Percentiles rank a stretch among this genome's conserved stretches.
Evolutionary conservation across 2,329 filamentous ascomycete genomes (phyloP).

Genomic region (Rosellinia necatrix): DNA sequence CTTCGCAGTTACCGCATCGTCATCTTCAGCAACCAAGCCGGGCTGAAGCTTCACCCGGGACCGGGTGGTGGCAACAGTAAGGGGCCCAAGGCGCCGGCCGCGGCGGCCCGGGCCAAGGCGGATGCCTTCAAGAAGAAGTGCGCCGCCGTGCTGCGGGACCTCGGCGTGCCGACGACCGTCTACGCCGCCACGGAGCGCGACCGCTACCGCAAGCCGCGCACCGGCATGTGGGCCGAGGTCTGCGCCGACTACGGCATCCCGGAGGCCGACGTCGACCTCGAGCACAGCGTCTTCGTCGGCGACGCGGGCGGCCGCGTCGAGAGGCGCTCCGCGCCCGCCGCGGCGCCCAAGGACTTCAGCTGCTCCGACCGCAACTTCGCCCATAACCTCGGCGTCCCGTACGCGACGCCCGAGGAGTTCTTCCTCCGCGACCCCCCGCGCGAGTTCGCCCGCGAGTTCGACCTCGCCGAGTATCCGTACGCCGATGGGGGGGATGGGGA

Average conservation of each 20-base stretch:
- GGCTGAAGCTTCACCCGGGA: conserved; percentile 74
- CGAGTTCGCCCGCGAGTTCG: conserved; percentile 71
- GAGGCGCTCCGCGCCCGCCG: conserved; percentile 43
- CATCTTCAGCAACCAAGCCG: conserved; percentile 88
- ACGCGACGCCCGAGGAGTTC: conserved; percentile 89
- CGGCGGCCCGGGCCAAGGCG: conserved; percentile 64
- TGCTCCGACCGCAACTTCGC: conserved; percentile 80
- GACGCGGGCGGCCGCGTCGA: conserved; percentile 74
- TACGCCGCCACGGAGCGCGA: conserved; percentile 89
- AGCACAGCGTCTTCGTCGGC: conserved; percentile 81
- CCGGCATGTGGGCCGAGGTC: conserved; percentile 80
- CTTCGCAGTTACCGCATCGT: conserved; percentile 69
- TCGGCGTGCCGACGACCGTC: conserved; percentile 76
- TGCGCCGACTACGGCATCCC: conserved; percentile 64
- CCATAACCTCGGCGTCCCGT: conserved; percentile 78
- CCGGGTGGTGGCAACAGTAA: conserved; percentile 71
- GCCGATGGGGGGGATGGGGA: conserved; percentile 36
- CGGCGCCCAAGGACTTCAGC: conserved; percentile 61
- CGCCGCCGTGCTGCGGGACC: conserved; percentile 67
- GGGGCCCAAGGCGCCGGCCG: conserved; percentile 65
- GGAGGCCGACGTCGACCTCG: conserved; percentile 66
- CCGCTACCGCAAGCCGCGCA: conserved; percentile 81
- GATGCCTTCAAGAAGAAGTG: conserved; percentile 84
- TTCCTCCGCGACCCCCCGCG: conserved; percentile 73
- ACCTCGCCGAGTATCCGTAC: conserved; percentile 64